Evolutionary conservation across 495 filamentous ascomycete species (phyloP).

Genomic region (Pseudevernia furfuracea): DNA sequence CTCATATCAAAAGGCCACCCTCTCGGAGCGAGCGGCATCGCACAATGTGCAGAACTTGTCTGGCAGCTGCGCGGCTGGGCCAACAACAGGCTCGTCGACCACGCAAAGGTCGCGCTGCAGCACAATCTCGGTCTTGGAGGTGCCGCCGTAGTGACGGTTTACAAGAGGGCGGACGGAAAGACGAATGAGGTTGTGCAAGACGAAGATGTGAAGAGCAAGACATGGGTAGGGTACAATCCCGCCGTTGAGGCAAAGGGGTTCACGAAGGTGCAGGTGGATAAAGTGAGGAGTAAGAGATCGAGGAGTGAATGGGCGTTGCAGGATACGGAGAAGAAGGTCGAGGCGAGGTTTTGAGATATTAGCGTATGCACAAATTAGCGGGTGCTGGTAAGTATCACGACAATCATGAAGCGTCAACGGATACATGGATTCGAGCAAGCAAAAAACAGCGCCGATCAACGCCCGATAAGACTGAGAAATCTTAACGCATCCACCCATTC

Average conservation of each 20-base stretch:
- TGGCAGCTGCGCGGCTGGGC: constrained; percentile 98
- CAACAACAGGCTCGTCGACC: constrained; percentile 69
- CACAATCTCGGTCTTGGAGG: constrained; percentile 93
- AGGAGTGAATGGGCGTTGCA: constrained; percentile 65
- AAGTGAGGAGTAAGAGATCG: constrained; percentile 61
- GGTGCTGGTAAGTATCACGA: too few species aligned
- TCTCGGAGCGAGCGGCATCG: constrained; percentile 83
- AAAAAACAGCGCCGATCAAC: too few species aligned
- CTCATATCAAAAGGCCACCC: constrained; percentile 96
- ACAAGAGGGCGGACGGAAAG: constrained; percentile 76
- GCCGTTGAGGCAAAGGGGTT: constrained; percentile 84
- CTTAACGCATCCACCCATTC: too few species aligned
- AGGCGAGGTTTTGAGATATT: constrained; percentile 47
- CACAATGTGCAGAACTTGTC: constrained; percentile 90
- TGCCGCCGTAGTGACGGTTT: constrained; percentile 84
- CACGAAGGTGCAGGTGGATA: constrained; percentile 63
- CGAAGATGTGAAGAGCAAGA: constrained; percentile 52
- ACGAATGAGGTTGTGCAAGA: constrained; percentile 47
- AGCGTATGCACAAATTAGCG: too few species aligned
- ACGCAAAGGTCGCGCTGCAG: constrained; percentile 68
- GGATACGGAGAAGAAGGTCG: constrained; percentile 63
- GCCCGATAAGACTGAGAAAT: too few species aligned
- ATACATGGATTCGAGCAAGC: constrained; percentile 3
- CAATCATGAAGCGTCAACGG: background rate
- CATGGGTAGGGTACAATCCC: constrained; percentile 81